Base-by-base conservation (phyloP, 345 rosid species). In the Reutealis trisperma region DNA sequence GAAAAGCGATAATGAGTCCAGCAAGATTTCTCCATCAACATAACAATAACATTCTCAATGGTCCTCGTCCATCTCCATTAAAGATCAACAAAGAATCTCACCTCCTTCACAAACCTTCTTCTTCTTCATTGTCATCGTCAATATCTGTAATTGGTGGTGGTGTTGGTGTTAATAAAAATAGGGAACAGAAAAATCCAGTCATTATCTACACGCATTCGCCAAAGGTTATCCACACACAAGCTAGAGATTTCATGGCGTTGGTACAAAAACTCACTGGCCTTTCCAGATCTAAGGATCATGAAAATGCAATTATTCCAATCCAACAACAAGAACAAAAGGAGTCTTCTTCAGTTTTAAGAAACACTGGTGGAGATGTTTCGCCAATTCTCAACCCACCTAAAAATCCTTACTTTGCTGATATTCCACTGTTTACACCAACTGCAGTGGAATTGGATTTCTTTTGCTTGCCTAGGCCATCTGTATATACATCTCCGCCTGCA, bases 401-500 rank as follows among this genome's bases (percentile, higher is more conserved):
- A 15, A 71, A 66, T 32, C 42, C 70, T 14, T 59, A n/a, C 67
- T 68, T 84, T 10, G 76, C 69, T 14, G 89, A 83, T 70, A 74
- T 84, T 61, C 86, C 90, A 47, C 80, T 84, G 21, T 86, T 84
- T 45, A 86, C 91, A 0, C 81, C 86, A 3, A 73, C 51, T 71
- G 47, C 83, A 0, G 25, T 77, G 8, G 47, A 80, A 0, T 21
- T 77, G 8, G 75, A 79, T 76, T 79, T 80, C 58, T 85, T 84
- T 75, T 77, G 68, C 78, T 85, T 86, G 0, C 84, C 88, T 0
- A 80, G 63, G 75, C 83, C 41, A 37, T 5, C 62, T 9, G 54
- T 41, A 7, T 79, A 30, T 54, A 82, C 82, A 77, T 37, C 41
- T 37, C 41, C 41, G 41, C 41, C 41, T 37, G 41, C 41, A 37